phyloP scores from a whole-genome alignment of 495 filamentous ascomycete species.

The Hyaloscypha variabilis region DNA sequence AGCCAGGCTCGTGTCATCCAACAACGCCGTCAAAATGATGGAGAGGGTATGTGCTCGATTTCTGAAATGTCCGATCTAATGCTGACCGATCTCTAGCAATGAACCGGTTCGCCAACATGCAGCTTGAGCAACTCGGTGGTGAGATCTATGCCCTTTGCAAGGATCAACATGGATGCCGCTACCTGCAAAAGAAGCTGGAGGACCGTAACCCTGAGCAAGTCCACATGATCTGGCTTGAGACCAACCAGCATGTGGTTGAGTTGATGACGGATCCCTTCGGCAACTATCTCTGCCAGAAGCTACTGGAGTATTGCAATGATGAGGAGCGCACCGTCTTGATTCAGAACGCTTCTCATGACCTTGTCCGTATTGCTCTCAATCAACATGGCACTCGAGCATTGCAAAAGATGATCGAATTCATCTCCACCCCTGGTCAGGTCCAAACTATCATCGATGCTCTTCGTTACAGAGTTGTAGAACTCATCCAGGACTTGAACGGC shows the following conservation, averaged over 20 bases:
- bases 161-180: slow-evolving; percentile 96
- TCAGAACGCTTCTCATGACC: slow-evolving; percentile 79
- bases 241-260: slow-evolving; percentile 88
- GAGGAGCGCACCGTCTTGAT: slow-evolving; percentile 93
- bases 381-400: slow-evolving; percentile 95
- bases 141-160: slow-evolving; percentile 89
- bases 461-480: slow-evolving; percentile 75
- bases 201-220: slow-evolving; percentile 81
- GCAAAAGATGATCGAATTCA: slow-evolving; percentile 99
- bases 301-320: slow-evolving; percentile 89
- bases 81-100: slow-evolving; percentile 43
- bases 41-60: slow-evolving; percentile 50
- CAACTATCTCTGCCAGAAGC: slow-evolving; percentile 97
- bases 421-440: slow-evolving; percentile 77
- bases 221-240: slow-evolving; percentile 91
- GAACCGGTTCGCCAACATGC: slow-evolving; percentile 74
- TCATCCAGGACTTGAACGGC: slow-evolving; percentile 96
- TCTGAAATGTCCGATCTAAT: not conserved
- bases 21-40: slow-evolving; percentile 65
- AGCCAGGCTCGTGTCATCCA: slow-evolving; percentile 73
- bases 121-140: slow-evolving; percentile 76
- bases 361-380: slow-evolving; percentile 92
- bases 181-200: slow-evolving; percentile 95
- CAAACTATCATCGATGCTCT: slow-evolving; percentile 81
- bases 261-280: slow-evolving; percentile 99